Evolutionary conservation across 495 filamentous ascomycete species (phyloP).

Genomic region (Xylaria bambusicola): DNA sequence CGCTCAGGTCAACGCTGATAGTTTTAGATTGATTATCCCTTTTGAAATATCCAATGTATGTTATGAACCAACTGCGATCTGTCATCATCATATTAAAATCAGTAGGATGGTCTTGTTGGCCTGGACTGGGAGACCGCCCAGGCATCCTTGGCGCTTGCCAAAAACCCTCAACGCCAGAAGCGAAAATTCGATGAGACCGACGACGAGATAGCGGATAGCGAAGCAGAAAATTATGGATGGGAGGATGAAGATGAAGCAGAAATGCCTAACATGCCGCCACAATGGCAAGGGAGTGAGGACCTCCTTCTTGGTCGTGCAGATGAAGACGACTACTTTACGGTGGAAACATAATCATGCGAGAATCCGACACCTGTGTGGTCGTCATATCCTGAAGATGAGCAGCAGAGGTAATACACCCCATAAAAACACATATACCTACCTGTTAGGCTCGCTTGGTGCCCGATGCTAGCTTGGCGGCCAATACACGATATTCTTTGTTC

Average conservation of each 20-base stretch:
- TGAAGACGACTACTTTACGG: conserved; percentile 28
- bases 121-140: conserved; percentile 29
- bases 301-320: conserved; percentile 42
- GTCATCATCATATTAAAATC: conserved; percentile 20
- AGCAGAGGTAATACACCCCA: conserved; percentile 4
- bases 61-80: conserved; percentile 1
- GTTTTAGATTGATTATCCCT: conserved; percentile 37
- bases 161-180: conserved; percentile 39
- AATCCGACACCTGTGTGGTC: not conserved
- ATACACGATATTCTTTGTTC: not conserved
- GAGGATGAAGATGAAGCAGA: conserved; percentile 49
- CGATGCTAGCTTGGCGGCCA: not conserved
- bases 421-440: conserved; percentile 5
- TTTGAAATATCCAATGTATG: conserved; percentile 44
- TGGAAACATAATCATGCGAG: conserved; percentile 1
- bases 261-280: conserved; percentile 47
- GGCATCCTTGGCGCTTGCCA: conserved; percentile 28
- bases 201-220: conserved; percentile 53
- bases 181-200: conserved; percentile 46
- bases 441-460: conserved; percentile 12
- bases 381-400: conserved; percentile 1
- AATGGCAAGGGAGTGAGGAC: conserved; percentile 57
- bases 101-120: conserved; percentile 28
- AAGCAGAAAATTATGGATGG: conserved; percentile 56
- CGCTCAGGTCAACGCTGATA: conserved; percentile 32